A percentile compares a stretch with the other conserved stretches of the same genome.
Evolutionary conservation across 2,329 filamentous ascomycete species (phyloP).

Genomic region (Hypoxylon sp.): DNA sequence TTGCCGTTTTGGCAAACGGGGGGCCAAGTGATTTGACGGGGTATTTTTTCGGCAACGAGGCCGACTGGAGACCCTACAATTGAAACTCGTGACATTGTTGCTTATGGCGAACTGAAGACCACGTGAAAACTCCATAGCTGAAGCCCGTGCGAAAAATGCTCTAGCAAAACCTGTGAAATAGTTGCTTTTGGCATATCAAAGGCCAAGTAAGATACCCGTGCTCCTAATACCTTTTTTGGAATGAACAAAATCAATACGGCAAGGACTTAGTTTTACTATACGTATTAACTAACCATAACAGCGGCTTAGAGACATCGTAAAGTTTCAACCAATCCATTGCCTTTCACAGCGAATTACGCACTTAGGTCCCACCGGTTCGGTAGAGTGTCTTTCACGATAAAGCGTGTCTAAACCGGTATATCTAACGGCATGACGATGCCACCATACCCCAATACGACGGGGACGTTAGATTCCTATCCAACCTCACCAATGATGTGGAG

Average conservation of each 20-base stretch:
- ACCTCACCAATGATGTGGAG: slow-evolving; percentile 13
- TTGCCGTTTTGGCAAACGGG: slow-evolving; percentile 5
- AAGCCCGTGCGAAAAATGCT: not conserved
- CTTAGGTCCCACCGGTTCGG: not conserved
- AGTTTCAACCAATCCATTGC: not conserved
- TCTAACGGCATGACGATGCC: slow-evolving; percentile 12
- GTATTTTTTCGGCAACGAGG: not conserved
- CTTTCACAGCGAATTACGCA: not conserved
- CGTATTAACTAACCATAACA: not conserved
- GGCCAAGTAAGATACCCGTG: slow-evolving; percentile 4
- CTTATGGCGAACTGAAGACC: slow-evolving; percentile 2
- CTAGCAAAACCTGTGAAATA: slow-evolving; percentile 1
- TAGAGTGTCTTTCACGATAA: not conserved
- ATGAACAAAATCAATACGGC: not conserved
- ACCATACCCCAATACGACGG: slow-evolving; percentile 6
- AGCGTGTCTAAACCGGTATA: not conserved
- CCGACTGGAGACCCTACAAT: slow-evolving; percentile 16
- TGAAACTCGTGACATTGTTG: slow-evolving; percentile 9
- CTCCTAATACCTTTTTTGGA: not conserved
- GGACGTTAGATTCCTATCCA: slow-evolving; percentile 22
- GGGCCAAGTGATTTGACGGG: not conserved
- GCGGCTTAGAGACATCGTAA: not conserved
- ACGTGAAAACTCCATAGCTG: not conserved
- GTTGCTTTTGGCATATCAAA: not conserved
- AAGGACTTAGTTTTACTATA: not conserved